Base-by-base conservation (phyloP, 2,329 filamentous ascomycete genomes). In the Botrytis deweyae region DNA sequence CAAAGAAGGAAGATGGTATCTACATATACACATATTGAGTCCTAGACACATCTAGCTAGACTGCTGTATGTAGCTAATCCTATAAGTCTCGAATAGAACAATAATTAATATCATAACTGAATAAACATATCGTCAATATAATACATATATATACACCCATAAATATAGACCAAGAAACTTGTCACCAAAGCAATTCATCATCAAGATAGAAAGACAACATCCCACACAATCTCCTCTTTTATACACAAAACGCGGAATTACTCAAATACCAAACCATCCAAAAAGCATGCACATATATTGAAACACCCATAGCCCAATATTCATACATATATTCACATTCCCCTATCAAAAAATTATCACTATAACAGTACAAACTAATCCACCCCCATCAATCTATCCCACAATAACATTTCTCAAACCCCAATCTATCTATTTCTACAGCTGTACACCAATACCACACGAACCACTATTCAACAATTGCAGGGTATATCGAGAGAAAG, bases 41-140 rank as follows among this genome's bases (percentile, higher is more conserved):
- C n/a, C n/a, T n/a, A n/a, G n/a, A n/a, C 3, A 3, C n/a, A 29
- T 5, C 14, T 9, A 1, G 0, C n/a, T 4, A 55, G 52, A 55
- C 12, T 29, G 3, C 4, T 18, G 7, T n/a, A 29, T 33, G 0
- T 42, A 42, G 1, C 25, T 42, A 42, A 42, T 18, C 4, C 16
- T 4, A 42, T 18, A 18, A 7, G 16, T 18, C 42, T 4, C 14
- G 14, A 8, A 58, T 18, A 4, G n/a, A 58, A 29, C 6, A 9
- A 29, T 33, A 5, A 8, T 12, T 0, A 14, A n/a, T n/a, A 55
- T n/a, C 4, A 22, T 14, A 12, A 52, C 25, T 10, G 9, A 5
- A 52, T n/a, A 1, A n/a, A 55, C 7, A 9, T 16, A 29, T 29
- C n/a, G 14, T 2, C 14, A 29, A 29, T n/a, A 5, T 55, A 6